A percentile compares a stretch with the other conserved stretches of the same genome.
Conservation (phyloP, 2,329 filamentous ascomycete species). For the Cladophialophora immunda region DNA sequence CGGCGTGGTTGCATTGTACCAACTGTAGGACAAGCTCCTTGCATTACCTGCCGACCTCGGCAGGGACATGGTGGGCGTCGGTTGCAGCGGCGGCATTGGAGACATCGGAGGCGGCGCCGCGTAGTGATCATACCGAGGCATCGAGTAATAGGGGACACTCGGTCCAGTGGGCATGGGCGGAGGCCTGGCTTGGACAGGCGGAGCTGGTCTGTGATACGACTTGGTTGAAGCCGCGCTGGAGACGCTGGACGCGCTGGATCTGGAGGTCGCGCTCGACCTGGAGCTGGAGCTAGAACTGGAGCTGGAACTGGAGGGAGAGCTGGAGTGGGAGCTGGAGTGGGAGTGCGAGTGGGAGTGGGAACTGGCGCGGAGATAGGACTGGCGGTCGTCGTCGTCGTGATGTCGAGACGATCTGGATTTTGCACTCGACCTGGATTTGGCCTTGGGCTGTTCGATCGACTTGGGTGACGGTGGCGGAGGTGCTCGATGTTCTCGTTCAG, state of each 20-base stretch:
- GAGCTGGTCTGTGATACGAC: constrained; percentile 12
- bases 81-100: constrained; percentile 9
- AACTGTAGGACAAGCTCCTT: constrained; percentile 35
- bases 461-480: not conserved
- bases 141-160: not conserved
- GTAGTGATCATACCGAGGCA: constrained; percentile 9
- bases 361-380: not conserved
- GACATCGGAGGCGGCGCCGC: constrained; percentile 1
- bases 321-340: not conserved
- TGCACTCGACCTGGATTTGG: constrained; percentile 5
- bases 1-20: constrained; percentile 38
- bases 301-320: constrained; percentile 3
- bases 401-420: constrained; percentile 4
- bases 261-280: constrained; percentile 18
- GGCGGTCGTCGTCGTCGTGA: constrained; percentile 10
- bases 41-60: constrained; percentile 14
- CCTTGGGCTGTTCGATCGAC: not conserved
- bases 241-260: constrained; percentile 6
- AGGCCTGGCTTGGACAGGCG: constrained; percentile 2
- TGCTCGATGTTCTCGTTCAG: not conserved
- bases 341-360: not conserved
- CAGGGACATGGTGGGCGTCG: not conserved
- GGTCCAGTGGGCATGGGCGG: not conserved
- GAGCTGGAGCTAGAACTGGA: constrained; percentile 20
- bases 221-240: constrained; percentile 8